Evolutionary conservation across 768 basidiomycete genomes (phyloP), one percentile per base, ranked within the genome.

Genomic region (Candolleomyces eurysporus): DNA sequence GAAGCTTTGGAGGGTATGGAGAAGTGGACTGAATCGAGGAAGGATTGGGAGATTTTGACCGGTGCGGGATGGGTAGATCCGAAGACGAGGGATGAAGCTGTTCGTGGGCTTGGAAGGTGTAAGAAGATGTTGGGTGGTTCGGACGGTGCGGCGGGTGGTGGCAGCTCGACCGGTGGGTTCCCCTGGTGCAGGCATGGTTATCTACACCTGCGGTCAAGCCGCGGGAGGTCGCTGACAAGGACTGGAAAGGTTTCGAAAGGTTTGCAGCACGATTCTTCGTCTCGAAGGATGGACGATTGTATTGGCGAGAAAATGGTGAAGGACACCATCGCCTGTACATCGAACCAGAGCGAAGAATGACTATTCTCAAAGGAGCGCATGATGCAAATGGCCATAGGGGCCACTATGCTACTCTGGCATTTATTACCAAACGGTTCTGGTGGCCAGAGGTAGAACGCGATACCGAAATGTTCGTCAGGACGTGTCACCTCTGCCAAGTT

Each of bases 1-100:
- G 89, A 91, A 72, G 93, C 92, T 6, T 82, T 82, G 60, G 96
- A 98, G 72, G 91, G 88, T 59, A 78, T 81, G 63, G 96, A 99
- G 77, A 91, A 89, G 71, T 99, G 95, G 96, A 82, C 79, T 11
- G 78, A 82, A 32, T 96, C 96, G 7, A 74, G 78, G 66, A 76
- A 79, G 64, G 92, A 95, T 69, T 98, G 96, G 96, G 91, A 94
- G 69, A 67, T 72, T 39, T 71, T 97, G 61, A 79, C 82, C 45
- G 80, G 79, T 32, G 46, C 43, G 4, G 60, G 60, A 2, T 87
- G 86, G 80, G 83, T 83, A 1, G 74, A 73, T 14, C 75, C 79
- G 45, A 74, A 75, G 53, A 76, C 83, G 2, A 84, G 88, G 51
- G 73, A 76, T 48, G 92, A 92, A 62, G 89, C 91, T n/a, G 81